A percentile compares a stretch with the other conserved stretches of the same genome.
phyloP scores from a whole-genome alignment of 1,284 basidiomycete genomes.

The Xanthoconium separans region DNA sequence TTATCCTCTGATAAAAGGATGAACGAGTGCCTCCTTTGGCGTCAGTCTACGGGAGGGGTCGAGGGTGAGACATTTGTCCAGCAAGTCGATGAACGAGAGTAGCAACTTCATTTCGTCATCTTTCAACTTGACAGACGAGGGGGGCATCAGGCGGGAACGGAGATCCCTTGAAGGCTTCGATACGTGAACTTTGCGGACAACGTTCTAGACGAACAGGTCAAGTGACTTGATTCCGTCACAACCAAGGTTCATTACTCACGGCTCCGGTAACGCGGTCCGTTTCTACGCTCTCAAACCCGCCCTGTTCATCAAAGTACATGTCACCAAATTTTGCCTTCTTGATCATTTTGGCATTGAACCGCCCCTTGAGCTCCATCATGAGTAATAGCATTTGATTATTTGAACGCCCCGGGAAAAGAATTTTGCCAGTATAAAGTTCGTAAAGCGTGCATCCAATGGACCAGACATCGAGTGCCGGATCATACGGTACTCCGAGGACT shows the following conservation, averaged over 20 bases:
- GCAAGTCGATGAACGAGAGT: constrained; percentile 84
- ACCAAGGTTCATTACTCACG: constrained; percentile 48
- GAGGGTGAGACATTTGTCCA: constrained; percentile 91
- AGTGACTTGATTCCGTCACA: constrained; percentile 10
- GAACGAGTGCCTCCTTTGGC: constrained; percentile 84
- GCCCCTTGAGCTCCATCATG: constrained; percentile 96
- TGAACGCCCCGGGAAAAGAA: constrained; percentile 93
- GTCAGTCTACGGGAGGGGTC: constrained; percentile 87
- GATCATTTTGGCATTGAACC: constrained; percentile 92
- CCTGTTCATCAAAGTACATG: constrained; percentile 92
- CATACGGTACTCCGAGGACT: constrained; percentile 96
- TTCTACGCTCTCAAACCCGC: constrained; percentile 79
- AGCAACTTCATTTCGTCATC: constrained; percentile 88
- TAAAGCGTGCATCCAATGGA: constrained; percentile 97
- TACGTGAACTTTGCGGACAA: constrained; percentile 78
- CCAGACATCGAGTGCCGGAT: constrained; percentile 94
- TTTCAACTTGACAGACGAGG: constrained; percentile 72
- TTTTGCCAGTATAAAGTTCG: constrained; percentile 98
- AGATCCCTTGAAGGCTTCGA: constrained; percentile 85
- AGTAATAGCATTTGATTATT: constrained; percentile 98
- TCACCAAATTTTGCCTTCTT: constrained; percentile 92
- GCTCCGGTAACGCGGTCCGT: constrained; percentile 79
- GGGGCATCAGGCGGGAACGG: constrained; percentile 79
- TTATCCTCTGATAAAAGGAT: constrained; percentile 82
- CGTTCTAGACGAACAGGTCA: constrained; percentile 55